phyloP scores from a whole-genome alignment of 805 yeast genomes.

The Sugiyamaella americana region DNA sequence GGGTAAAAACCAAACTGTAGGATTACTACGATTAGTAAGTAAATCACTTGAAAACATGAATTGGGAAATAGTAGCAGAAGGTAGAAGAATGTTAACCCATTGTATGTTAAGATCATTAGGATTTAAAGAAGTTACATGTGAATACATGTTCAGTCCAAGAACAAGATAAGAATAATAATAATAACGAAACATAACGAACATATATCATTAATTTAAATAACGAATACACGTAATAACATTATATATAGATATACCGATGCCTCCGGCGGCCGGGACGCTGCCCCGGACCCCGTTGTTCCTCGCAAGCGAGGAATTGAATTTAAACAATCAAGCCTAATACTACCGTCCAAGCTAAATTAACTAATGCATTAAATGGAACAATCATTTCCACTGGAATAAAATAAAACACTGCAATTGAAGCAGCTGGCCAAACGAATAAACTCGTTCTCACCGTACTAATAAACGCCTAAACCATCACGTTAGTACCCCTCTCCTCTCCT shows the following conservation, averaged over 20 bases:
- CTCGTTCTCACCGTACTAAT: slow-evolving; percentile 17
- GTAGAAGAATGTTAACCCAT: slow-evolving; percentile 21
- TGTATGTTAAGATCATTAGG: slow-evolving; percentile 22
- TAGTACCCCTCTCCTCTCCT: no score
- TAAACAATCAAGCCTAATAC: slow-evolving; percentile 18
- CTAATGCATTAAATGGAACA: slow-evolving; percentile 24
- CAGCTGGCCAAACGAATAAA: slow-evolving; percentile 25
- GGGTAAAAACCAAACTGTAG: slow-evolving; percentile 47
- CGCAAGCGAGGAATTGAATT: no score
- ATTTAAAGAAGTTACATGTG: slow-evolving; percentile 15
- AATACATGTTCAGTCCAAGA: slow-evolving; percentile 19
- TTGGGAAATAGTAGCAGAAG: slow-evolving; percentile 28
- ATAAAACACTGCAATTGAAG: slow-evolving; percentile 21
- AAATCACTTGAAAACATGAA: slow-evolving; percentile 20
- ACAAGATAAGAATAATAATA: background rate
- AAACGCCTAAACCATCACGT: slow-evolving; percentile 14
- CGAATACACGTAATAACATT: no score
- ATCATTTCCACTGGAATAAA: slow-evolving; percentile 18
- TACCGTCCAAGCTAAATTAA: slow-evolving; percentile 23
- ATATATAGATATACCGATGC: no score
- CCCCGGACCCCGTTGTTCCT: no score
- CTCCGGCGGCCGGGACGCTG: no score
- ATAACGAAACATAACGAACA: no score
- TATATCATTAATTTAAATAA: no score
- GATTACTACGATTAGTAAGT: slow-evolving; percentile 38